These are phyloP conservation scores for Akebia trifoliata DNA, from an alignment of 164 flowering plant species.

Conservation along the genomic window DNA sequence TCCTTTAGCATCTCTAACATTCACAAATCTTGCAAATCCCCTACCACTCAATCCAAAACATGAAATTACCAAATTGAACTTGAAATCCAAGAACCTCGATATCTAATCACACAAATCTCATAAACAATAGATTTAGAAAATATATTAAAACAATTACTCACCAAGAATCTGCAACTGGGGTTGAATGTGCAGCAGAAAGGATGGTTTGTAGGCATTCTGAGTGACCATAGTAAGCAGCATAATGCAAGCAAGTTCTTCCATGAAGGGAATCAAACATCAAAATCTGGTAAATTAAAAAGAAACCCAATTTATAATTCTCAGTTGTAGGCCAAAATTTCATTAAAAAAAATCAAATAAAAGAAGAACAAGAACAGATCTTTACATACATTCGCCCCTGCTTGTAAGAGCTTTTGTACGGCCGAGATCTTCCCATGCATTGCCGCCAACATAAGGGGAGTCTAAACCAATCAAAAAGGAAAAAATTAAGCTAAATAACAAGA, in stretches of 20 bases:
- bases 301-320: constrained; percentile 6
- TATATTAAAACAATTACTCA: constrained; percentile 29
- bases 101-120: neutral
- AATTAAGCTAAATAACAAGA: neutral
- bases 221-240: constrained; percentile 94
- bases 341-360: neutral
- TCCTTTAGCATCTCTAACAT: constrained; percentile 85
- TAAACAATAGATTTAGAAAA: neutral
- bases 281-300: constrained; percentile 38
- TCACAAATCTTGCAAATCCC: constrained; percentile 98
- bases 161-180: constrained; percentile 84
- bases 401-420: constrained; percentile 69
- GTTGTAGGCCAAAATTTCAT: neutral
- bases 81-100: neutral
- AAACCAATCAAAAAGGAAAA: constrained; percentile 10
- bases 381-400: constrained; percentile 89
- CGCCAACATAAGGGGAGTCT: constrained; percentile 99
- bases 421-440: constrained; percentile 89
- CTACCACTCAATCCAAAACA: constrained; percentile 28
- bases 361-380: neutral
- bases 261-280: constrained; percentile 78
- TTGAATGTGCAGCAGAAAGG: constrained; percentile 67
- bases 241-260: constrained; percentile 90
- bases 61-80: neutral
- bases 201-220: constrained; percentile 76